Base-by-base conservation (phyloP, 352 stramenopile genomes). In the Globisporangium heterothallicum region DNA sequence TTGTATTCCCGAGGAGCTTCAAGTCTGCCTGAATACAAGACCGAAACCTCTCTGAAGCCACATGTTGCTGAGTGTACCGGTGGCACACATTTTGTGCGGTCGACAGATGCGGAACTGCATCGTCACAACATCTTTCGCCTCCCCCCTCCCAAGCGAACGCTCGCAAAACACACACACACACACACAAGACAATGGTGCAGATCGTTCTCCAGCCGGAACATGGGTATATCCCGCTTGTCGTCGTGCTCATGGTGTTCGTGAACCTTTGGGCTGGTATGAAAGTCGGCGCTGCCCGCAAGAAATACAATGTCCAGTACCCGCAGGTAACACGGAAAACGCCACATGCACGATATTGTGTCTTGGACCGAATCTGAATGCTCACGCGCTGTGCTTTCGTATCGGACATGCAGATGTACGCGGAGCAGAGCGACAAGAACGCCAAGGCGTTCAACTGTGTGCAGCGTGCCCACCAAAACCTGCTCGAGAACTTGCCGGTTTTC, bases 371-470 rank as follows among this genome's bases (percentile, higher is more conserved):
- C 38, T 16, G 6, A 24, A 12, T 6, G 10, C 14, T 32, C 4
- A 27, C 2, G 22, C 63, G 43, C 70, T 35, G n/a, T 18, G 21
- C 16, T 7, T 57, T 19, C 2, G n/a, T 13, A 1, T 26, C 35
- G 8, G 2, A 6, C 24, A 10, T 32, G 25, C 59, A 92, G 70
- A 88, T 96, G 67, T 96, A 96, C 64, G 86, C 84, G 0, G 82
- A 97, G 52, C 67, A 92, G 62, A 84, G 64, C 49, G 82, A 92
- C 58, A 93, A 96, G 66, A 82, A 97, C 58, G 86, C 74, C 48
- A 91, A 78, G 56, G 82, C 72, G 2, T 82, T 97, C 66, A 97
- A 97, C 74, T 95, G 85, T 51, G 68, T 97, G 49, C 92, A 97
- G 66, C 74, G 91, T 41, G 83, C 74, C 22, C 89, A 98, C 72